Evolutionary conservation across 371 early-diverging fungal genomes (phyloP).

Genomic region (Saksenaea vasiformis): DNA sequence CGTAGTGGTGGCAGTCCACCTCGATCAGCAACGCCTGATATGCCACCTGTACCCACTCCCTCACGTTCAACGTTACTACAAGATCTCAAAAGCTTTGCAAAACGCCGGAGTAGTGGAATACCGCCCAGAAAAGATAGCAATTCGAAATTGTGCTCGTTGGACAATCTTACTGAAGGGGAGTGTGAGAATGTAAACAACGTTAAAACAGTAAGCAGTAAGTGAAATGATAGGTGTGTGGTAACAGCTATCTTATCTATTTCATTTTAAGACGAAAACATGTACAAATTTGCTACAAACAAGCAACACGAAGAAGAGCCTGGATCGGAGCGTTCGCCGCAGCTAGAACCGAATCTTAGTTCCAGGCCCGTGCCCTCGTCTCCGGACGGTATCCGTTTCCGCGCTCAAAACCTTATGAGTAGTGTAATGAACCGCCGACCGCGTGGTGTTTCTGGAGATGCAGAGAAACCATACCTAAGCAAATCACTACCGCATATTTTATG

Average conservation of each 20-base stretch:
- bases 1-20: slow-evolving; percentile 7
- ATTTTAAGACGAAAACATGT: background rate
- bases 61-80: slow-evolving; percentile 40
- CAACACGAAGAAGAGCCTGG: background rate
- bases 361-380: slow-evolving; percentile 6
- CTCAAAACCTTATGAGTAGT: slow-evolving; percentile 26
- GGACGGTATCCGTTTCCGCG: slow-evolving; percentile 22
- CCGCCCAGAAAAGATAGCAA: background rate
- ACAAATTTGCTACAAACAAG: background rate
- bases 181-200: background rate
- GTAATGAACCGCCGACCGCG: slow-evolving; percentile 23
- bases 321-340: background rate
- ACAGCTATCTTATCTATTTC: background rate
- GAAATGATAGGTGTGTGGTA: background rate
- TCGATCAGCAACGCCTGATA: slow-evolving; percentile 12
- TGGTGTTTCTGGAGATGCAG: background rate
- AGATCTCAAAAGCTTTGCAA: slow-evolving; percentile 36
- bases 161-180: background rate
- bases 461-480: background rate
- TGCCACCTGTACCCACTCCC: slow-evolving; percentile 31
- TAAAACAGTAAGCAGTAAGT: background rate
- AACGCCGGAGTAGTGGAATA: slow-evolving; percentile 26
- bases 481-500: background rate
- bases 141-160: background rate
- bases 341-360: background rate